Conservation (phyloP, 306 rosid genomes). For the Acacia crassicarpa region DNA sequence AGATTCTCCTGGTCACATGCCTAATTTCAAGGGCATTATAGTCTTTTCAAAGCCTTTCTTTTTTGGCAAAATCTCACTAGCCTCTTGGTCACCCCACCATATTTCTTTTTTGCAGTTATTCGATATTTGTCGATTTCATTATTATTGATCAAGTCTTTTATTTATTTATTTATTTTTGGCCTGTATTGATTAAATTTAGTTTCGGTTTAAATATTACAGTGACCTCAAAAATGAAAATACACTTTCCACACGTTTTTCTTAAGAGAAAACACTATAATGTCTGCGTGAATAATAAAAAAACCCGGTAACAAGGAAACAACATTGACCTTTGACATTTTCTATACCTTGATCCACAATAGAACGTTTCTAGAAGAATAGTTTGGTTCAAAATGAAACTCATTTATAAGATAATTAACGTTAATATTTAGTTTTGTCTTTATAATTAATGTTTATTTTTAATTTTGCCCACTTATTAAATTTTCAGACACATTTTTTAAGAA, state of each 20-base stretch:
- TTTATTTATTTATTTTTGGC: neutral
- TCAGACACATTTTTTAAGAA: too few relatives aligned
- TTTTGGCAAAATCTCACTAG: constrained; percentile 33
- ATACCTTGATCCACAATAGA: too few relatives aligned
- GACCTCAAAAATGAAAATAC: neutral
- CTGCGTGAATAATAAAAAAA: too few relatives aligned
- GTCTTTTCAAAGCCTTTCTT: neutral
- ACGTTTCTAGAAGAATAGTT: too few relatives aligned
- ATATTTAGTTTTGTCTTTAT: too few relatives aligned
- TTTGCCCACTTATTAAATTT: too few relatives aligned
- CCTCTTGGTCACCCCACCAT: constrained; percentile 4
- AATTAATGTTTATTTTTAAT: too few relatives aligned
- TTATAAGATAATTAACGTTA: too few relatives aligned
- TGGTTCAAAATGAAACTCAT: too few relatives aligned
- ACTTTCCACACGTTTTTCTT: neutral
- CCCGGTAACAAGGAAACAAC: too few relatives aligned
- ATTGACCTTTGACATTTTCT: too few relatives aligned
- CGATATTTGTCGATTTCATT: neutral
- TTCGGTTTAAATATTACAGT: neutral
- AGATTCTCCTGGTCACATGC: constrained; percentile 30
- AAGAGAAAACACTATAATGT: too few relatives aligned
- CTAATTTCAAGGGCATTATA: constrained; percentile 17
- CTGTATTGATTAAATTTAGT: neutral
- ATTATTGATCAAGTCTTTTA: neutral
- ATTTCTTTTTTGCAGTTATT: neutral